phyloP scores from a whole-genome alignment of 179 eudicot genomes.

The Actinidia arguta region DNA sequence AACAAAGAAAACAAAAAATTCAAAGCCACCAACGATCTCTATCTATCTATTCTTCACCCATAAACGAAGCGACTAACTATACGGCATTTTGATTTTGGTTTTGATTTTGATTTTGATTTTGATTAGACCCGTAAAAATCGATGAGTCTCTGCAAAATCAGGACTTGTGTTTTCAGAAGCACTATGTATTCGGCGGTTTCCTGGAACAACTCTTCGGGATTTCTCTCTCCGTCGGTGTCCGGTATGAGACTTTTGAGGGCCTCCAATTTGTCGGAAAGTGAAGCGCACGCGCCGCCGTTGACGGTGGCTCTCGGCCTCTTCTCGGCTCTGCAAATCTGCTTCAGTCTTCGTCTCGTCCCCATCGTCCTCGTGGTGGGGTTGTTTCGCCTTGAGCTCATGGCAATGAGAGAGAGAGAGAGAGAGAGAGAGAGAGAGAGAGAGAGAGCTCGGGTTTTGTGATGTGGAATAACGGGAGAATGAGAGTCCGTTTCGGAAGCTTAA shows the following conservation, averaged over 20 bases:
- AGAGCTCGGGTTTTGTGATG: not conserved
- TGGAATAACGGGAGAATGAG: conserved; percentile 8
- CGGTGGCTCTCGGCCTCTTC: conserved; percentile 6
- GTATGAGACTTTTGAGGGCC: conserved; percentile 49
- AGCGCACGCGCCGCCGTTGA: not conserved
- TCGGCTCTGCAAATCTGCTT: conserved; percentile 5
- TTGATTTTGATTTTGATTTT: conserved; percentile 3
- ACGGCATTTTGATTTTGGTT: conserved; percentile 18
- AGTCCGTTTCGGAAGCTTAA: conserved; percentile 18
- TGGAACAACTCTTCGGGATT: conserved; percentile 50
- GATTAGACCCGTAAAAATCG: conserved; percentile 38
- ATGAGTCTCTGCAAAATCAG: conserved; percentile 44
- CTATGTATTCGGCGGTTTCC: conserved; percentile 59
- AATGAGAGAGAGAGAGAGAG: not conserved
- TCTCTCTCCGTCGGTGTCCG: conserved; percentile 14
- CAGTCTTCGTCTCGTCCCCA: conserved; percentile 23
- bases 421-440: not conserved
- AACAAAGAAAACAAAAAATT: not conserved
- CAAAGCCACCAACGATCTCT: not conserved
- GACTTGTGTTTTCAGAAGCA: conserved; percentile 45
- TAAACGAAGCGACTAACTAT: not conserved
- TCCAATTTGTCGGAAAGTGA: conserved; percentile 44
- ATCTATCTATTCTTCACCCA: not conserved
- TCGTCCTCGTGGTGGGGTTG: conserved; percentile 12
- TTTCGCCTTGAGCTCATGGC: conserved; percentile 31